Conservation (phyloP, 164 flowering plant species). For the Liriodendron chinense region DNA sequence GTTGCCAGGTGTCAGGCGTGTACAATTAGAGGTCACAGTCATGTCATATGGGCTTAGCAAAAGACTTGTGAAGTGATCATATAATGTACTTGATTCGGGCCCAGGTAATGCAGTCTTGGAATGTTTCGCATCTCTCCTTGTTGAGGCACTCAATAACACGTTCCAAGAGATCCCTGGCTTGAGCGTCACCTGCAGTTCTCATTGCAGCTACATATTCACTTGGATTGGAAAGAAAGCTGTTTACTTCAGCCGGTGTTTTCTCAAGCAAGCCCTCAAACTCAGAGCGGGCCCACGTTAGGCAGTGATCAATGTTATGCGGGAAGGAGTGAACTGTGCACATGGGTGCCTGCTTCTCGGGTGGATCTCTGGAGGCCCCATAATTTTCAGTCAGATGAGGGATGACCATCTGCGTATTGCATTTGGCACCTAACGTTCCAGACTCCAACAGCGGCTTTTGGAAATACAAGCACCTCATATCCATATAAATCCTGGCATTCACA, state of each 20-base stretch:
- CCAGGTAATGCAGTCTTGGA: constrained; percentile 85
- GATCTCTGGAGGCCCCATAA: constrained; percentile 90
- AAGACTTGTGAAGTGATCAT: not conserved
- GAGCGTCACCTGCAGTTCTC: constrained; percentile 82
- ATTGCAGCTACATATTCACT: constrained; percentile 56
- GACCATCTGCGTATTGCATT: constrained; percentile 93
- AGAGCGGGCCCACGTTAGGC: constrained; percentile 92
- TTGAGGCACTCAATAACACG: constrained; percentile 80
- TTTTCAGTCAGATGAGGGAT: constrained; percentile 86
- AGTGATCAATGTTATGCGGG: constrained; percentile 91
- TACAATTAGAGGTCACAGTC: too few species aligned
- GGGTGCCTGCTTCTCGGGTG: constrained; percentile 92
- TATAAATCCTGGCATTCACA: constrained; percentile 80
- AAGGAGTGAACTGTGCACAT: constrained; percentile 95
- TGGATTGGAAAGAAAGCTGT: constrained; percentile 66
- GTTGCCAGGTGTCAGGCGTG: too few species aligned
- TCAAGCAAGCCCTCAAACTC: constrained; percentile 92
- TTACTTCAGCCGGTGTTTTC: constrained; percentile 90
- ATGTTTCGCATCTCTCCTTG: constrained; percentile 62
- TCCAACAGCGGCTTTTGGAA: constrained; percentile 89
- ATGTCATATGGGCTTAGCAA: too few species aligned
- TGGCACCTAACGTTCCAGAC: constrained; percentile 87
- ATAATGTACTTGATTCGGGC: constrained; percentile 66
- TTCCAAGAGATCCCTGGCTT: constrained; percentile 78
- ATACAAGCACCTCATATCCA: constrained; percentile 83